A percentile compares a stretch with the other conserved stretches of the same genome.
Conservation (phyloP, 2,329 filamentous ascomycete species). For the Trichoderma koningii region DNA sequence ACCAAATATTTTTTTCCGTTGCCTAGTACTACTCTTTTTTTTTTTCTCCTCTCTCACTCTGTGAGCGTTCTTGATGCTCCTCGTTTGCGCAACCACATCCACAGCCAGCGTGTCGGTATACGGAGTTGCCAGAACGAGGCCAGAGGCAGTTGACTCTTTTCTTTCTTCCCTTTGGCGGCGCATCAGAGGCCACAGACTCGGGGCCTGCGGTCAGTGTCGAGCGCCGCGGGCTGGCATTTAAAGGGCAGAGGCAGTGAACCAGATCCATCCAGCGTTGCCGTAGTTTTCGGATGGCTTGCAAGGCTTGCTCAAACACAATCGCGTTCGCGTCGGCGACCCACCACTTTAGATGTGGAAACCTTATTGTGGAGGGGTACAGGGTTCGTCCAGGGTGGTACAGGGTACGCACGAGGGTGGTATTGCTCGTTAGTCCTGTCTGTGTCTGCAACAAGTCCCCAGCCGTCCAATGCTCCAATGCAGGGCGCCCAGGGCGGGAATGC, state of each 20-base stretch:
- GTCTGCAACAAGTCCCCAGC: too few relatives aligned
- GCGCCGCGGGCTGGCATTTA: slow-evolving; percentile 25
- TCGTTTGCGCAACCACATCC: too few relatives aligned
- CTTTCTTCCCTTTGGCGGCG: background rate
- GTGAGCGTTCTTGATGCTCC: too few relatives aligned
- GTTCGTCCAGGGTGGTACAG: background rate
- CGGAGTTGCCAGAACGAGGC: too few relatives aligned
- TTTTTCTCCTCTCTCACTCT: background rate
- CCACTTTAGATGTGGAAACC: slow-evolving; percentile 25
- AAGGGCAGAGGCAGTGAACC: slow-evolving; percentile 12
- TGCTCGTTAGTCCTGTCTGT: background rate
- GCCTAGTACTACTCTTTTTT: background rate
- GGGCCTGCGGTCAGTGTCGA: slow-evolving; percentile 24
- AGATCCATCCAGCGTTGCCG: slow-evolving; percentile 16
- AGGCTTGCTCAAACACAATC: slow-evolving; percentile 22
- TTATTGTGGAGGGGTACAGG: slow-evolving; percentile 6
- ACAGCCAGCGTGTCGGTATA: too few relatives aligned
- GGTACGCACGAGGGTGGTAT: slow-evolving; percentile 10
- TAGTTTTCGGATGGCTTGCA: slow-evolving; percentile 20
- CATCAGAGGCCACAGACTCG: slow-evolving; percentile 16
- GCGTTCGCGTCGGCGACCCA: slow-evolving; percentile 25
- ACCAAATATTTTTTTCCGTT: slow-evolving; percentile 2
- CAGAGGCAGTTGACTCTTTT: too few relatives aligned
- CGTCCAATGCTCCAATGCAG: background rate
- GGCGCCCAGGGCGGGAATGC: background rate